A percentile compares a stretch with the other conserved stretches of the same genome.
These are phyloP conservation scores for Colletotrichum godetiae DNA, from an alignment of 2,329 filamentous ascomycete genomes.

Conservation along the genomic window DNA sequence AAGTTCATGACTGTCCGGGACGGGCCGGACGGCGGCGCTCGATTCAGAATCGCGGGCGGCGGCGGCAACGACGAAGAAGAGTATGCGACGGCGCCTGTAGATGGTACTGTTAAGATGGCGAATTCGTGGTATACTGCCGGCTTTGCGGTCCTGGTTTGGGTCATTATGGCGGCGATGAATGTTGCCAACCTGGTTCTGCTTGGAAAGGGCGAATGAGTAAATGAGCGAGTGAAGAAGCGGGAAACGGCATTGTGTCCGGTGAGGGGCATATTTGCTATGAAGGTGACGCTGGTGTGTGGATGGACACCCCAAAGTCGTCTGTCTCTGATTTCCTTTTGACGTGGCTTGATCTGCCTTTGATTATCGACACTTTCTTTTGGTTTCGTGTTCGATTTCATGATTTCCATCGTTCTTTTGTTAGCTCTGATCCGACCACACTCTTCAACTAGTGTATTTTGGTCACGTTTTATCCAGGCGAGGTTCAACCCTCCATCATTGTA, in stretches of 20 bases:
- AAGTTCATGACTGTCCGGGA: slow-evolving; percentile 80
- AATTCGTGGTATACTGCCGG: slow-evolving; percentile 75
- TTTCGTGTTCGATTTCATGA: background rate
- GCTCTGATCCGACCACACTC: background rate
- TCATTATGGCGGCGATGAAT: slow-evolving; percentile 82
- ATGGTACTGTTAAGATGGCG: slow-evolving; percentile 67
- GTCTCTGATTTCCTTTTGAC: background rate
- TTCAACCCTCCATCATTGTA: background rate
- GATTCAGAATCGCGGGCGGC: slow-evolving; percentile 39
- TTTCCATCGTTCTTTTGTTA: too few relatives aligned
- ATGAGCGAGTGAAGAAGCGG: background rate
- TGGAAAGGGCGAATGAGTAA: slow-evolving; percentile 42
- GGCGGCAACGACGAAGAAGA: slow-evolving; percentile 40
- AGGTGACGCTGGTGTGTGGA: background rate
- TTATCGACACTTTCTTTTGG: background rate
- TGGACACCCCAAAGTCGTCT: background rate
- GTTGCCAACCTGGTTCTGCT: slow-evolving; percentile 79
- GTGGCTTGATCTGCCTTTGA: too few relatives aligned
- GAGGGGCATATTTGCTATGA: slow-evolving; percentile 17
- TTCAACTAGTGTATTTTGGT: background rate
- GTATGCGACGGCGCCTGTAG: slow-evolving; percentile 30
- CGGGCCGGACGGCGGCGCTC: slow-evolving; percentile 46
- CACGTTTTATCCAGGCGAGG: background rate
- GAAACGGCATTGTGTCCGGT: slow-evolving; percentile 8
- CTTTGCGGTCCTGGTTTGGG: slow-evolving; percentile 73